Evolutionary conservation across 495 filamentous ascomycete genomes (phyloP), one percentile per base, ranked within the genome.

Genomic region (Penicillium manginii): DNA sequence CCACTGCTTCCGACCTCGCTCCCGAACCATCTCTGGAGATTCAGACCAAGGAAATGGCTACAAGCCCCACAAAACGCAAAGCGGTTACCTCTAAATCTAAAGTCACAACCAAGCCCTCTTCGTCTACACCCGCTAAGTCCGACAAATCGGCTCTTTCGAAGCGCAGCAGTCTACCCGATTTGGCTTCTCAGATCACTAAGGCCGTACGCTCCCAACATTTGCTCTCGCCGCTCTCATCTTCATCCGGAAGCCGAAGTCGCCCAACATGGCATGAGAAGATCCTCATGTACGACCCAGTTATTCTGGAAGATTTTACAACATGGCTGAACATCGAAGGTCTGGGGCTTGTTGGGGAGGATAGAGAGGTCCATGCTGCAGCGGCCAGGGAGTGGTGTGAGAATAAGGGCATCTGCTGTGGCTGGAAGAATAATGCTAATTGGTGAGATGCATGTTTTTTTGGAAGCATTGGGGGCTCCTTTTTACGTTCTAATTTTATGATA

Each of bases 371-470:
- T 32, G 66, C 70, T 11, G 76, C 63, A 22, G 70, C 80, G 67
- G 85, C 94, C 17, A 91, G 92, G 79, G 82, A 77, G 59, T 98
- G 93, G 93, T 97, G 93, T 60, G 90, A 96, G 73, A 83, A 82
- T 22, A 88, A 86, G 64, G 88, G 91, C 14, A 80, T 96, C 32
- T 92, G 90, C 61, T 93, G 90, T 69, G 76, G 76, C 46, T 77
- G 68, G 69, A 69, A 63, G 59, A 66, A 65, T n/a, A 60, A 60
- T 32, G 59, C 60, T 45, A 58, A 33, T 43, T 68, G 61, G 55
- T 68, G 52, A 70, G 42, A 33, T 19, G 22, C 22, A 15, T 37
- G 15, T 37, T 8, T 3, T 37, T 37, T n/a, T n/a, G n/a, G 12
- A 11, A 6, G 15, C 35, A 14, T 6, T 43, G 40, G 40, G 3